Evolutionary conservation across 495 filamentous ascomycete species (phyloP), one percentile per base, ranked within the genome.

Genomic region (Annulohypoxylon moriforme): DNA sequence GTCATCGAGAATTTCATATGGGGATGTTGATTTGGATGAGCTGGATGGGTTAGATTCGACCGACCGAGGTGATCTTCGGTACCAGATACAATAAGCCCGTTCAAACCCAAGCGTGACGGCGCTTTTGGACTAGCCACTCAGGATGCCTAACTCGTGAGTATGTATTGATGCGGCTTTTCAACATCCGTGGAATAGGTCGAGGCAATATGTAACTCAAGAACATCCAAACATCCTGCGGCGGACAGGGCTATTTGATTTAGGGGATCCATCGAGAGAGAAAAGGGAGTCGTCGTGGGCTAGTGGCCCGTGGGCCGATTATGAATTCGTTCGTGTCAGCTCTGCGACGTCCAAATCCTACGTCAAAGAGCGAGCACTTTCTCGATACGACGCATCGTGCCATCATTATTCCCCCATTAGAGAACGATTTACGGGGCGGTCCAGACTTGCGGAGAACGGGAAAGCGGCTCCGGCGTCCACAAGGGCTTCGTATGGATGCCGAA

Each of bases 161-260:
- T n/a, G 47, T 65, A 63, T 59, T n/a, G 59, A 72, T 55, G 64
- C 69, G 69, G 69, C 69, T 72, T 68, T 47, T 47, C 64, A 72
- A 64, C 59, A 67, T 64, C 69, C 69, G 69, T 24, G 52, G 46
- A 33, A 25, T 22, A 67, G 16, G 22, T 52, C 47, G 22, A 62
- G 44, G 52, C 50, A 67, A 72, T 64, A 60, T 68, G 60, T 24
- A 49, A 68, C 60, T 73, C 60, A 29, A 68, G 31, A 56, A 55
- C 40, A 61, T 50, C 40, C 14, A 5, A 40, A 40, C 36, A 61
- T 40, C 40, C 33, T 49, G 34, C 57, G 50, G 55, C 55, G 60
- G 56, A 62, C 70, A 52, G 63, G 58, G 49, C 46, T 69, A 65
- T 69, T 50, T 33, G 59, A 67, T 66, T 57, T 73, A 69, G 47